Evolutionary conservation across 1,139 yeast genomes (phyloP), one percentile per base, ranked within the genome.

Genomic region (Yamadazyma jaroonii): DNA sequence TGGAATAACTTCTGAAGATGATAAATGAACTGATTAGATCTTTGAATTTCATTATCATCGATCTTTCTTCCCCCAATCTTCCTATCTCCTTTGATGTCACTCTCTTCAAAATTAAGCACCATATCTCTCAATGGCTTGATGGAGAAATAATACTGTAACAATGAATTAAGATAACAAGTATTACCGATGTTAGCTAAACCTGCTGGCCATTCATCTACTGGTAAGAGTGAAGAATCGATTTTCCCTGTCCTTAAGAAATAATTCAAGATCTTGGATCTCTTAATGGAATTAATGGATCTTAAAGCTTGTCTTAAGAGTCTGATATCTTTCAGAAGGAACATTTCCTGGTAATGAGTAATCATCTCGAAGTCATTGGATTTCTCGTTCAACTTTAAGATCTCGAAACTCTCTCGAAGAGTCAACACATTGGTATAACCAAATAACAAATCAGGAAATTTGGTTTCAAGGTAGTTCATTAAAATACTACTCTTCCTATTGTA

Each of bases 121-220:
- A 77, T 73, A 1, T 84, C 79, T 41, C 97, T 72, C 33, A 92
- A 65, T 0, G 97, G 97, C 38, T 79, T 77, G 36, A 92, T 79
- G 9, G 90, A 84, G 61, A 88, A 92, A 56, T 88, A 90, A 52
- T 84, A 92, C 54, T 92, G 98, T 25, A 92, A 64, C 37, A 92
- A 68, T 0, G 97, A 89, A 55, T 92, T 92, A 54, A 92, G 70
- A 50, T 92, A 92, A 59, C 98, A 92, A 0, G 98, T 90, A 55
- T 92, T 92, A 25, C 98, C 97, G 48, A 89, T 89, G 54, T 92
- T 92, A 57, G 84, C 87, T 53, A 92, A 71, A 0, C 97, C 98
- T 5, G 89, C 87, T 0, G 97, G 97, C 79, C 89, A 80, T 36
- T 79, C 75, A 27, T 75, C 81, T 0, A 80, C 69, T 2, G 88